These are phyloP conservation scores for Pseudozyma hubeiensis DNA, from an alignment of 1,284 basidiomycete species.

Conservation along the genomic window DNA sequence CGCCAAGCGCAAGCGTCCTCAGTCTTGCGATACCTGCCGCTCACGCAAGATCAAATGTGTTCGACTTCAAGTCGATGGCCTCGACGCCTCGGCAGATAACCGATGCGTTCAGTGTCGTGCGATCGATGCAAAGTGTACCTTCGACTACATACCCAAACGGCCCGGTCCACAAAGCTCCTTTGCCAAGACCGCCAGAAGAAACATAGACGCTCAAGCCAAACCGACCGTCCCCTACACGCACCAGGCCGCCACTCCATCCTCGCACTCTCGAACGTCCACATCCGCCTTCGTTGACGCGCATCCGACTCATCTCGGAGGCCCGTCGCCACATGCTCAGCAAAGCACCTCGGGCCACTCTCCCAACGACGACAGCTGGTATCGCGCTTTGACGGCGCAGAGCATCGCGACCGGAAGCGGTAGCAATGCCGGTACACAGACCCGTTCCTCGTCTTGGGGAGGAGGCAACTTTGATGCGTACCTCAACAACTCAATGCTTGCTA, in stretches of 20 bases:
- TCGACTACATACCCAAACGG: slow-evolving; percentile 53
- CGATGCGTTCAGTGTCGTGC: slow-evolving; percentile 52
- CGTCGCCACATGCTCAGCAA: slow-evolving; percentile 18
- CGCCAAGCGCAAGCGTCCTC: slow-evolving; percentile 48
- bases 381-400: slow-evolving; percentile 28
- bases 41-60: slow-evolving; percentile 58
- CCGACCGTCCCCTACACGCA: slow-evolving; percentile 2
- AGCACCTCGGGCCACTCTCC: slow-evolving; percentile 7
- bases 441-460: slow-evolving; percentile 37
- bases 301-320: slow-evolving; percentile 1
- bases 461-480: slow-evolving; percentile 41
- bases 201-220: slow-evolving; percentile 31
- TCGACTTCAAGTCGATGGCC: slow-evolving; percentile 37
- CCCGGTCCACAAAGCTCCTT: slow-evolving; percentile 54
- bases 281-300: slow-evolving; percentile 15
- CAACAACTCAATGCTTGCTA: slow-evolving; percentile 40
- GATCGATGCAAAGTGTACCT: slow-evolving; percentile 51
- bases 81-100: slow-evolving; percentile 36
- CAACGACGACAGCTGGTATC: slow-evolving; percentile 34
- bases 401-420: slow-evolving; percentile 9
- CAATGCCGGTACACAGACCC: slow-evolving; percentile 21
- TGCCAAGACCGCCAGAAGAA: slow-evolving; percentile 35
- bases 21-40: slow-evolving; percentile 56
- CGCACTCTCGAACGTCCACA: slow-evolving; percentile 23
- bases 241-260: background rate